Evolutionary conservation across 2,329 filamentous ascomycete genomes (phyloP), one percentile per base, ranked within the genome.

Genomic region (Didymella segeticola): DNA sequence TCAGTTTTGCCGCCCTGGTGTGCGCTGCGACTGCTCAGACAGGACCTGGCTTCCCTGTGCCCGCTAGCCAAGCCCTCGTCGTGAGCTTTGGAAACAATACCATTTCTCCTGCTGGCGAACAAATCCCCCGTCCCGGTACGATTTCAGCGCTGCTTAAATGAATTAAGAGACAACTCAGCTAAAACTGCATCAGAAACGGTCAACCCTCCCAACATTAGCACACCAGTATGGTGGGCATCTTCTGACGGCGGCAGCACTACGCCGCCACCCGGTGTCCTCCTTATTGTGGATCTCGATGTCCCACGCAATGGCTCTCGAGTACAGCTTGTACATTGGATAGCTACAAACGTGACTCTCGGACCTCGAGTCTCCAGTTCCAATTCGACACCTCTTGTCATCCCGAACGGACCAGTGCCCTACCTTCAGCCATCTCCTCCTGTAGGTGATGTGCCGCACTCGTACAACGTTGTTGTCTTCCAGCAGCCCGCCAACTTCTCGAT

Each of bases 221-320:
- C 63, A 0, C 58, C 66, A 9, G 39, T 51, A 4, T 66, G 58
- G 59, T 25, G 19, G 9, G 56, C 48, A 11, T 43, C 49, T 10
- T 43, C 42, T 26, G 42, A 50, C 11, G 15, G 17, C 15, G 37
- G 27, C n/a, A 25, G 26, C n/a, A n/a, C 50, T 14, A 38, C 15
- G n/a, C 43, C 33, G 19, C 36, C 30, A 19, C 25, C 29, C 10
- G 66, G 50, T 26, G 46, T 73, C 27, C 51, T 73, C 29, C 48
- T 70, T 17, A 63, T 72, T 47, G 57, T 73, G 19, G 70, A 73
- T 53, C 53, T 57, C n/a, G 69, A 73, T 39, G 68, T 71, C 4
- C 69, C 70, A 7, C 55, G 56, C 34, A 67, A 71, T 50, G 57
- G 58, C 45, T 63, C 61, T 3, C 67, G 70, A 48, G 60, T 68